Percentiles rank a stretch among this genome's conserved stretches.
Evolutionary conservation across 176 grass and related monocot genomes (phyloP).

Genomic region (Rhynchospora pubera): DNA sequence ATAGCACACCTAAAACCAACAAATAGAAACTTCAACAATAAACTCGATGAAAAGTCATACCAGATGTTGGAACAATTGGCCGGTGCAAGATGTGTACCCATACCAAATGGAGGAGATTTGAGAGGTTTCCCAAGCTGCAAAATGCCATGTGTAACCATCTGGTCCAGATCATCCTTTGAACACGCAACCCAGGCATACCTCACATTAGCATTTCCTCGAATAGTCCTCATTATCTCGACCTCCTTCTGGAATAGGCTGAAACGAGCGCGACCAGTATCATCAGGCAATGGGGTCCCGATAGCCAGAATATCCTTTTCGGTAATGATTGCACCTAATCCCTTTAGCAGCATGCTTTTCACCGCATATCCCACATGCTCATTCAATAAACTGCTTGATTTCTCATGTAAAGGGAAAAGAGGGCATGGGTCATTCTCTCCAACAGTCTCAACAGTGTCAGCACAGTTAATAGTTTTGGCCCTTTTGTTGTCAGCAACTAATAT

Average conservation of each 20-base stretch:
- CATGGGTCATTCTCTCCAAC: conserved; percentile 60
- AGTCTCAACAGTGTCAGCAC: conserved; percentile 35
- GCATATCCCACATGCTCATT: conserved; percentile 33
- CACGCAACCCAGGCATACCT: conserved; percentile 91
- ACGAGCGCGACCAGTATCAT: conserved; percentile 40
- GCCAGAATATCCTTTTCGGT: conserved; percentile 57
- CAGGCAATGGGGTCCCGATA: conserved; percentile 58
- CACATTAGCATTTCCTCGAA: conserved; percentile 77
- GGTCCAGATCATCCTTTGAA: conserved; percentile 54
- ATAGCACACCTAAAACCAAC: not conserved
- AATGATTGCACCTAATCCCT: conserved; percentile 46
- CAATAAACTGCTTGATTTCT: not conserved
- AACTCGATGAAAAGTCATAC: conserved; percentile 41
- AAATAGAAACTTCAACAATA: not conserved
- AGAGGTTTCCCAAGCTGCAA: conserved; percentile 44
- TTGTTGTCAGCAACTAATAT: conserved; percentile 41
- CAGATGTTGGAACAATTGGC: conserved; percentile 57
- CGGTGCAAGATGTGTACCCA: conserved; percentile 65
- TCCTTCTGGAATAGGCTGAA: conserved; percentile 63
- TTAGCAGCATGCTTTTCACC: conserved; percentile 72
- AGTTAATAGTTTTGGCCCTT: not conserved
- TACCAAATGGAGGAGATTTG: conserved; percentile 45
- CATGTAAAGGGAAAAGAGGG: conserved; percentile 28
- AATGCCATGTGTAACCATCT: conserved; percentile 55
- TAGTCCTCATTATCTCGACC: conserved; percentile 32